Evolutionary conservation across 2,329 filamentous ascomycete genomes (phyloP).

Genomic region (Sodiomyces alkalinus): DNA sequence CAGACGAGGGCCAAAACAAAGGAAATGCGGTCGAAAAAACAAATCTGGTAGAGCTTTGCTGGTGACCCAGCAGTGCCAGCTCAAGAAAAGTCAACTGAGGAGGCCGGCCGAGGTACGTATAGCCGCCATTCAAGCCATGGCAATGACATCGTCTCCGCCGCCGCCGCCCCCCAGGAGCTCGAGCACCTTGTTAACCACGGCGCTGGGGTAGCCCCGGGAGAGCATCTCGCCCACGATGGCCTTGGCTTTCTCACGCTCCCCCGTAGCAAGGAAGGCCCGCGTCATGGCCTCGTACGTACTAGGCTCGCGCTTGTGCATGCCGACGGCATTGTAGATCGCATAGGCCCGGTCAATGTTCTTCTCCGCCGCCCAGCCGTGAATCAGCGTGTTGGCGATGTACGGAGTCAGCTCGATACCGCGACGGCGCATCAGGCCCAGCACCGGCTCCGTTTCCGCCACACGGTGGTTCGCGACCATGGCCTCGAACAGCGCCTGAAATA

Average conservation of each 20-base stretch:
- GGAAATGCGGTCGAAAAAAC: too few relatives aligned
- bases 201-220: slow-evolving; percentile 74
- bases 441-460: slow-evolving; percentile 57
- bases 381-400: slow-evolving; percentile 96
- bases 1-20: slow-evolving; percentile 12
- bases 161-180: slow-evolving; percentile 60
- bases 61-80: too few relatives aligned
- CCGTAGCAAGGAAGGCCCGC: slow-evolving; percentile 72
- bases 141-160: slow-evolving; percentile 21
- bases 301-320: slow-evolving; percentile 69
- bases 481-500: slow-evolving; percentile 96
- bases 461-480: slow-evolving; percentile 90
- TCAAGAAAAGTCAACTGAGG: slow-evolving; percentile 5
- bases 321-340: slow-evolving; percentile 65
- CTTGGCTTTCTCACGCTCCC: slow-evolving; percentile 64
- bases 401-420: slow-evolving; percentile 74
- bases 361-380: slow-evolving; percentile 87
- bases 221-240: slow-evolving; percentile 80
- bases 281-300: slow-evolving; percentile 99
- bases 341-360: slow-evolving; percentile 68
- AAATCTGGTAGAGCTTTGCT: too few relatives aligned
- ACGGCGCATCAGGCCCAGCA: slow-evolving; percentile 61
- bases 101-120: not conserved
- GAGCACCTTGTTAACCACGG: slow-evolving; percentile 85
- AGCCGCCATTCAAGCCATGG: slow-evolving; percentile 5